Evolutionary conservation across 345 rosid species (phyloP).

Genomic region (Eucalyptus urophylla): DNA sequence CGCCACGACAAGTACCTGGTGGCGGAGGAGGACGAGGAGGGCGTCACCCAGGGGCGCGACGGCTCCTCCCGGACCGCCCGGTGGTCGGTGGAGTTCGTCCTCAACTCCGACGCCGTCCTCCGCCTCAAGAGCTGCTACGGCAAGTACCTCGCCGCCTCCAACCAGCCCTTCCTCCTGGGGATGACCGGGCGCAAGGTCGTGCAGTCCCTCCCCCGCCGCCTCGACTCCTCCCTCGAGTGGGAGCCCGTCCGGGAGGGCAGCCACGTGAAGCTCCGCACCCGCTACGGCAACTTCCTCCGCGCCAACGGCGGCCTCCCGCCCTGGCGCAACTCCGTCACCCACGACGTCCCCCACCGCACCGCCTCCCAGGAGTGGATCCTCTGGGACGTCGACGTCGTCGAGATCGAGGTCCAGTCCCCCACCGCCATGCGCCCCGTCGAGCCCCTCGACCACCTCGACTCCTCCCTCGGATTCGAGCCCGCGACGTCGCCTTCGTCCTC

Average conservation of each 20-base stretch:
- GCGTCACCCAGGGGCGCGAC: slow-evolving; percentile 47
- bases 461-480: slow-evolving; percentile 5
- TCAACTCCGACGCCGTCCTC: slow-evolving; percentile 25
- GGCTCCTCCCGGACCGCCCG: slow-evolving; percentile 49
- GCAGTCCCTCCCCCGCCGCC: slow-evolving; percentile 36
- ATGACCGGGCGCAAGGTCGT: slow-evolving; percentile 66
- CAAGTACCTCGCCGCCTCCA: slow-evolving; percentile 75
- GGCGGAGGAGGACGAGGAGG: slow-evolving; percentile 69
- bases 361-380: slow-evolving; percentile 65
- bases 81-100: slow-evolving; percentile 65
- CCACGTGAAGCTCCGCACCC: slow-evolving; percentile 43
- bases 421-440: not conserved
- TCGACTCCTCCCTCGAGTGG: slow-evolving; percentile 61
- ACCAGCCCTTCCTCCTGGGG: slow-evolving; percentile 64
- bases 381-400: slow-evolving; percentile 69
- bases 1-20: slow-evolving; percentile 65
- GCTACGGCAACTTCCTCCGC: slow-evolving; percentile 53
- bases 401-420: slow-evolving; percentile 31
- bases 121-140: slow-evolving; percentile 66
- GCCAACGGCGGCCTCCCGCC: slow-evolving; percentile 88
- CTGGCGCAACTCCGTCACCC: slow-evolving; percentile 78
- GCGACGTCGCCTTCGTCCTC: slow-evolving; percentile 29
- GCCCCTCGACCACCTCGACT: slow-evolving; percentile 2
- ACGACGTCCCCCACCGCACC: slow-evolving; percentile 59
- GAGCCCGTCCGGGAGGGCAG: slow-evolving; percentile 55